Base-by-base conservation (phyloP, 2,329 filamentous ascomycete species). In the Colletotrichum kahawae region DNA sequence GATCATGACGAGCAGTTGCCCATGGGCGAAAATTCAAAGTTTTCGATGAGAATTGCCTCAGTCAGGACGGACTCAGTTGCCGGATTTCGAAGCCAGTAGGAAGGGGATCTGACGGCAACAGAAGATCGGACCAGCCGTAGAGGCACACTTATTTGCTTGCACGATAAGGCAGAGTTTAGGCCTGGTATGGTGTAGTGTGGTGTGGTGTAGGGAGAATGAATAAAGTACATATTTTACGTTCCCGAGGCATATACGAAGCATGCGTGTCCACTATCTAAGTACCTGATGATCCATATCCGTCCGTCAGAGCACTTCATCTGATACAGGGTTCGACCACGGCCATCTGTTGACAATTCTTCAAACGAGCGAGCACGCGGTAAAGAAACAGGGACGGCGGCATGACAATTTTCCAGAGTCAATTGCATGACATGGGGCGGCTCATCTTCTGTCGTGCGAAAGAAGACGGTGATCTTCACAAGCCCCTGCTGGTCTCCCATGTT, bases 1-100 rank as follows among this genome's bases (percentile, higher is more conserved):
- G 65, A 73, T 73, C 70, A 73, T 69, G 70, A 56, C 56, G 57
- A 56, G 27, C 62, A 34, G 56, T 69, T 62, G 59, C 31, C 31
- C 16, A 65, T 14, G 62, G 21, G 31, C 13, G 57, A 31, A 31
- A 34, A 21, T 34, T 34, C 29, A 60, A 7, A 34, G 57, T 60
- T 60, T 60, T 10, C 27, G 64, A 54, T 51, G 24, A 24, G 36
- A 48, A 16, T 29, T 10, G 24, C 36, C 62, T 65, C 21, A 65
- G 62, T 48, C 62, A 65, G 34, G 36, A 16, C 31, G 62, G 62
- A 60, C 62, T 65, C 27, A 60, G 57, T 60, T 60, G 57, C 57
- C 57, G 24, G 27, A 60, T 31, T 31, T 60, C 57, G 38, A 34
- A 56, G 21, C 51, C 21, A 56, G 16, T 56, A 56, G 51, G 21